phyloP scores from a whole-genome alignment of 192 early-diverging fungal genomes.

The Coemansia sp. region DNA sequence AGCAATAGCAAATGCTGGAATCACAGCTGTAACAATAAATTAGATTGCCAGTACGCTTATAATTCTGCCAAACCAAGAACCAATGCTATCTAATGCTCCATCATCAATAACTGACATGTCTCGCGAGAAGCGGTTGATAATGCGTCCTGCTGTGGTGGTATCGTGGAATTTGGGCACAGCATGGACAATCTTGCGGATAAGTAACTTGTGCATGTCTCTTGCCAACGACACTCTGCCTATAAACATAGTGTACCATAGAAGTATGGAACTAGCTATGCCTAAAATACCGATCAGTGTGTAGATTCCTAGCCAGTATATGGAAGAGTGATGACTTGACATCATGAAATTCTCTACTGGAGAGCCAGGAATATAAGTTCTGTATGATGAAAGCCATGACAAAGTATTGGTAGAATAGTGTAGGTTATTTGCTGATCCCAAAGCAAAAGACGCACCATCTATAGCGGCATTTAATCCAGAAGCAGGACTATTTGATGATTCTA shows the following conservation, averaged over 20 bases:
- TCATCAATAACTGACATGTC: slow-evolving; percentile 81
- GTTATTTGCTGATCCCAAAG: not conserved
- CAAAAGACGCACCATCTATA: not conserved
- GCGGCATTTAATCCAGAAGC: not conserved
- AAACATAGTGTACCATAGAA: slow-evolving; percentile 47
- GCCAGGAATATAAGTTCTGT: no score
- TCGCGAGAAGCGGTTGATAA: slow-evolving; percentile 82
- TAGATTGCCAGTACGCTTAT: slow-evolving; percentile 58
- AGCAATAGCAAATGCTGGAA: slow-evolving; percentile 70
- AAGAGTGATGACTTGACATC: no score
- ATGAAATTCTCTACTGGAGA: no score
- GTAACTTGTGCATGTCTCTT: slow-evolving; percentile 55
- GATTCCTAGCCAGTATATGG: slow-evolving; percentile 62
- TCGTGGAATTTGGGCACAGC: slow-evolving; percentile 85
- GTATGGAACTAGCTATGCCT: slow-evolving; percentile 34
- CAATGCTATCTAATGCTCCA: slow-evolving; percentile 51
- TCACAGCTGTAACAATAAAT: slow-evolving; percentile 60
- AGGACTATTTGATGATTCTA: not conserved
- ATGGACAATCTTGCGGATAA: slow-evolving; percentile 60
- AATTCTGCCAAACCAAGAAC: slow-evolving; percentile 55
- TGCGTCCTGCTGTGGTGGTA: slow-evolving; percentile 78
- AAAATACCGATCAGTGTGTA: slow-evolving; percentile 61
- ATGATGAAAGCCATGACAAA: no score
- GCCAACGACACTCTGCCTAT: slow-evolving; percentile 61
- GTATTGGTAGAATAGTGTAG: slow-evolving; percentile 24